phyloP scores from a whole-genome alignment of 208 protist genomes.

The Trypanosoma boissoni region DNA sequence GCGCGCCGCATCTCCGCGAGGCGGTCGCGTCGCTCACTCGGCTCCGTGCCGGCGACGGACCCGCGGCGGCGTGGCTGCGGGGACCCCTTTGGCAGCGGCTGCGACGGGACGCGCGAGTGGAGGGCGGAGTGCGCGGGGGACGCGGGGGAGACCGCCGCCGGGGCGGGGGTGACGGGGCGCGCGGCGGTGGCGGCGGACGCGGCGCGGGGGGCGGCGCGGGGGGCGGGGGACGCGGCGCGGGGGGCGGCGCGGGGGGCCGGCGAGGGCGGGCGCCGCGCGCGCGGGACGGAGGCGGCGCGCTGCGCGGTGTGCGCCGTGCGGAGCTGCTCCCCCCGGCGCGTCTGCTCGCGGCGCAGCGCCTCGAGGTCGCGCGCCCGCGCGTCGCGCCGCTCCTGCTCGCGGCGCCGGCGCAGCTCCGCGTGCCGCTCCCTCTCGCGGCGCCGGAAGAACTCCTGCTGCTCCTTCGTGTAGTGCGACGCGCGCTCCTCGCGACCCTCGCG shows the following conservation, averaged over 20 bases:
- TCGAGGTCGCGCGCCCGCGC: conserved; percentile 53
- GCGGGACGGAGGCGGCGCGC: conserved; percentile 8
- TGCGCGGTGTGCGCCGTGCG: conserved; percentile 21
- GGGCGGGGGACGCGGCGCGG: no score
- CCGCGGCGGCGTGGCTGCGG: not conserved
- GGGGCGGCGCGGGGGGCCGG: not conserved
- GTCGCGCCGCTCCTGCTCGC: conserved; percentile 32
- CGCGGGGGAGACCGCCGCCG: not conserved
- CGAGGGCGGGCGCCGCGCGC: conserved; percentile 17
- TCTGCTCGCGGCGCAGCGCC: conserved; percentile 36
- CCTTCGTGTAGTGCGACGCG: conserved; percentile 49
- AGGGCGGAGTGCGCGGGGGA: no score
- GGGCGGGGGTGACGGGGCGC: not conserved
- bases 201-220: not conserved
- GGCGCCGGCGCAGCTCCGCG: conserved; percentile 33
- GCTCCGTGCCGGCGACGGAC: not conserved
- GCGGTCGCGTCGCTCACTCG: not conserved
- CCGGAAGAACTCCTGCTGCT: conserved; percentile 61
- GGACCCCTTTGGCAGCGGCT: not conserved
- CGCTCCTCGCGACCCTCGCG: conserved; percentile 10
- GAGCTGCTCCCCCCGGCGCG: conserved; percentile 35
- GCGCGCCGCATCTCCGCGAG: conserved; percentile 1
- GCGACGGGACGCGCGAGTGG: not conserved
- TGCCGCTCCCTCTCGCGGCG: conserved; percentile 62
- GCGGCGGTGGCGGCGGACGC: not conserved